phyloP scores from a whole-genome alignment of 164 flowering plant species.

The Santalum album region DNA sequence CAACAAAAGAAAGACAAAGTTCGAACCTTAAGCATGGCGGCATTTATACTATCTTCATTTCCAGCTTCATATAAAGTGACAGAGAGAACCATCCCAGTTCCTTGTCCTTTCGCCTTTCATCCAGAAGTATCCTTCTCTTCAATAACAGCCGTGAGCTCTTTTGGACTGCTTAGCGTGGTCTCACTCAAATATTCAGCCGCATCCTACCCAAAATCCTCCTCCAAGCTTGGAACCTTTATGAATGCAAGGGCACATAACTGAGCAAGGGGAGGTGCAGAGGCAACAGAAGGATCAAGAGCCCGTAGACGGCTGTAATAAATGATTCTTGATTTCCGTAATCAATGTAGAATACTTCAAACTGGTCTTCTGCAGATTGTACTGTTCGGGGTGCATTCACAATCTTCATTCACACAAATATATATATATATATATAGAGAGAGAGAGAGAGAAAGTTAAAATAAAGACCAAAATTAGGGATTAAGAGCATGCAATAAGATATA shows the following conservation, averaged over 20 bases:
- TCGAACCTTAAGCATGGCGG: conserved; percentile 73
- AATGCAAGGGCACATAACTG: conserved; percentile 89
- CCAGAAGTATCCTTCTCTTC: conserved; percentile 86
- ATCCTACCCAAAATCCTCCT: conserved; percentile 87
- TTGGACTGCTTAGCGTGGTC: conserved; percentile 36
- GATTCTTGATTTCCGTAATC: conserved; percentile 94
- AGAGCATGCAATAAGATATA: not conserved
- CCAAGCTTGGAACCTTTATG: conserved; percentile 66
- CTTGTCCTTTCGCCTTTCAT: conserved; percentile 91
- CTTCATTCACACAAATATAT: conserved; percentile 21
- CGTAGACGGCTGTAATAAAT: conserved; percentile 61
- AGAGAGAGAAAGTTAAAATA: too few species aligned
- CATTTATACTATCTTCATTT: conserved; percentile 63
- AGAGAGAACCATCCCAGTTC: conserved; percentile 67
- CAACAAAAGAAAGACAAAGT: not conserved
- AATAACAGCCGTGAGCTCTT: conserved; percentile 59
- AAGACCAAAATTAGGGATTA: not conserved
- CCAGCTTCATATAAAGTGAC: conserved; percentile 69
- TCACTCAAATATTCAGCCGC: conserved; percentile 77
- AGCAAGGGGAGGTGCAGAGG: conserved; percentile 74
- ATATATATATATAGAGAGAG: too few species aligned
- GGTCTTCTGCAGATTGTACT: conserved; percentile 59
- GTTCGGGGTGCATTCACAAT: conserved; percentile 84
- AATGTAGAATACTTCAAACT: conserved; percentile 88
- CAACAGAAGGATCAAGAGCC: conserved; percentile 68